A percentile compares a stretch with the other conserved stretches of the same genome.
Conservation (phyloP, 2,329 filamentous ascomycete species). For the Aspergillus sojae region DNA sequence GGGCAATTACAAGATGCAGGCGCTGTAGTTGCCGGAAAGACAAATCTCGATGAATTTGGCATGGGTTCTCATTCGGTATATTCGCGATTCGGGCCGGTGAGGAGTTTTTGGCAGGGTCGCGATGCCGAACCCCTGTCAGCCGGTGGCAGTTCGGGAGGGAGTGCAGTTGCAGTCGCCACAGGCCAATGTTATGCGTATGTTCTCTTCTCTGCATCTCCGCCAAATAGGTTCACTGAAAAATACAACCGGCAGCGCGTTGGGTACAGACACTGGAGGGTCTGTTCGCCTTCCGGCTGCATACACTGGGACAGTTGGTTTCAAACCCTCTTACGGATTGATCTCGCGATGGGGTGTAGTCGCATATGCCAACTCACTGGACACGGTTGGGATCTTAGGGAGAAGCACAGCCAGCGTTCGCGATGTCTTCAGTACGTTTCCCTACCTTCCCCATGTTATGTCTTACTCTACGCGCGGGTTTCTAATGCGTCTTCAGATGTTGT, state of each 20-base stretch:
- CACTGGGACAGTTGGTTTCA: conserved; percentile 80
- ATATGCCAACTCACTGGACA: conserved; percentile 91
- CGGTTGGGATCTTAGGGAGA: conserved; percentile 74
- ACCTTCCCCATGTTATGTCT: neutral
- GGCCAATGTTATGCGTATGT: conserved; percentile 62
- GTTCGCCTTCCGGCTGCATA: conserved; percentile 87
- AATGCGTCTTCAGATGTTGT: conserved; percentile 46
- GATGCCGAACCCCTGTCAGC: conserved; percentile 60
- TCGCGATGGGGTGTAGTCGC: conserved; percentile 85
- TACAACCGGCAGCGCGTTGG: conserved; percentile 63
- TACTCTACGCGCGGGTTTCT: conserved; percentile 5
- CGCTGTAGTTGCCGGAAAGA: conserved; percentile 72
- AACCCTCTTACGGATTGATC: conserved; percentile 86
- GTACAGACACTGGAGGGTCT: conserved; percentile 91
- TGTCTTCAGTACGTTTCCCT: conserved; percentile 50
- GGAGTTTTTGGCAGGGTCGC: conserved; percentile 48
- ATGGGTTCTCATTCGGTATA: conserved; percentile 83
- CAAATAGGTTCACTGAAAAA: conserved; percentile 5
- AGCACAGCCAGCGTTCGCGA: conserved; percentile 55
- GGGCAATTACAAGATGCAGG: conserved; percentile 65
- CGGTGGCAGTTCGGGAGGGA: conserved; percentile 91
- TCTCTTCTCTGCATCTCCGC: neutral
- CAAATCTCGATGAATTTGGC: conserved; percentile 93
- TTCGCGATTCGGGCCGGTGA: conserved; percentile 69
- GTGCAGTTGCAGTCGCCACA: conserved; percentile 77